These are phyloP conservation scores for Metschnikowia corniflorae DNA, from an alignment of 805 yeast genomes.

Conservation along the genomic window DNA sequence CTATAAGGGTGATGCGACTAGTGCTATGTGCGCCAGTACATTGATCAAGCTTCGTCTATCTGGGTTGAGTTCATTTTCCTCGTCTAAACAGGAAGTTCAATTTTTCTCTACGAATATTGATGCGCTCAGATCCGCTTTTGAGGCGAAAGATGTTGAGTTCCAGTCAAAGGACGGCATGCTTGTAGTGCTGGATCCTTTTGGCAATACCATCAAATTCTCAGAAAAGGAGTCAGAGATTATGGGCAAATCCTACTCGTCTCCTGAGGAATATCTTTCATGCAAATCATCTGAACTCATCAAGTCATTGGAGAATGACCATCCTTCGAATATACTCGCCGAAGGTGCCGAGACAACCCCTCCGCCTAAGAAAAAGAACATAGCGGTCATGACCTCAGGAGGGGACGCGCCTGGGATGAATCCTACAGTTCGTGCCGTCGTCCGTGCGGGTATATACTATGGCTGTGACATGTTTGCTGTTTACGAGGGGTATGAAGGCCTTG, in stretches of 20 bases:
- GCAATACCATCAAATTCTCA: constrained; percentile 29
- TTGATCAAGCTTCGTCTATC: constrained; percentile 36
- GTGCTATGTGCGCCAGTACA: constrained; percentile 26
- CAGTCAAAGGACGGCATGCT: constrained; percentile 10
- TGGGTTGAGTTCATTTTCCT: constrained; percentile 11
- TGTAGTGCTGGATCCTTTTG: constrained; percentile 30
- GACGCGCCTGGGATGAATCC: constrained; percentile 99
- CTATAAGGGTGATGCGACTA: constrained; percentile 36
- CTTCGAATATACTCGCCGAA: neutral
- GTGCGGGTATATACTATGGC: constrained; percentile 81
- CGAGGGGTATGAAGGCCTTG: constrained; percentile 95
- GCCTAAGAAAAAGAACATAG: constrained; percentile 46
- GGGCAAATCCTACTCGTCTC: constrained; percentile 17
- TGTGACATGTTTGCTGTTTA: constrained; percentile 89
- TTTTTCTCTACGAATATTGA: constrained; percentile 33
- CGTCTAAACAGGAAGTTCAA: constrained; percentile 19
- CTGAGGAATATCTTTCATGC: constrained; percentile 28
- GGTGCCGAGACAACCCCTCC: constrained; percentile 1
- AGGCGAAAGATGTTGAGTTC: constrained; percentile 4
- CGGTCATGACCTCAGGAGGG: constrained; percentile 98
- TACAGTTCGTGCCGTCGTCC: constrained; percentile 89
- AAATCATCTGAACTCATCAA: constrained; percentile 23
- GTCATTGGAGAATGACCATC: constrained; percentile 5
- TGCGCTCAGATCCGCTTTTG: constrained; percentile 20
- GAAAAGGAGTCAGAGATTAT: constrained; percentile 22